Evolutionary conservation across 495 filamentous ascomycete species (phyloP).

Genomic region (Thermothielavioides terrestris): DNA sequence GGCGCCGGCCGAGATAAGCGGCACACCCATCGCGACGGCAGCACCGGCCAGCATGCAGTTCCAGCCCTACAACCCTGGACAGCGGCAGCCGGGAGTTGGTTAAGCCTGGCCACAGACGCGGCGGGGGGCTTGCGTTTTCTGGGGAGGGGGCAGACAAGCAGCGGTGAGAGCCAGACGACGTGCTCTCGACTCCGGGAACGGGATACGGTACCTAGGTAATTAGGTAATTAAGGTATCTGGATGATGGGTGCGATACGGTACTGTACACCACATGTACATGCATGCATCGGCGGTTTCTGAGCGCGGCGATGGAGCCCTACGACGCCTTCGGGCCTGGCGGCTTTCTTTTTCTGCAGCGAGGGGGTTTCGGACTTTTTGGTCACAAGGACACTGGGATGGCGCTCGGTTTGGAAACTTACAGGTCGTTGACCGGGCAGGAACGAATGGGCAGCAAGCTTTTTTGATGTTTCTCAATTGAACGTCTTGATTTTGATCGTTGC

Average conservation of each 20-base stretch:
- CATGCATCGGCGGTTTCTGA: too few species aligned
- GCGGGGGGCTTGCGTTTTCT: not conserved
- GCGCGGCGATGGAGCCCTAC: too few species aligned
- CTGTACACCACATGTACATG: too few species aligned
- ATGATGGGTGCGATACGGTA: too few species aligned
- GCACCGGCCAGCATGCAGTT: not conserved
- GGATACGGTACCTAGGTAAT: not conserved
- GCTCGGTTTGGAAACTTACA: not conserved
- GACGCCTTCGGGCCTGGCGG: too few species aligned
- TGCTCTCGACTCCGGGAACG: not conserved
- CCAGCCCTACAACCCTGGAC: not conserved
- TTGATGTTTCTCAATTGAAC: slow-evolving; percentile 5
- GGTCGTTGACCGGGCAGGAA: not conserved
- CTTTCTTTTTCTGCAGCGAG: not conserved
- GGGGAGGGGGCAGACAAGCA: not conserved
- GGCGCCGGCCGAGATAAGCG: slow-evolving; percentile 9
- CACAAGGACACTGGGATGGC: slow-evolving; percentile 2
- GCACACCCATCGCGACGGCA: not conserved
- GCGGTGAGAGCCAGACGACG: not conserved
- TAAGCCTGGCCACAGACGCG: not conserved
- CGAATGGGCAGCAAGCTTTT: not conserved
- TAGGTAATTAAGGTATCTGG: too few species aligned
- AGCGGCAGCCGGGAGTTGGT: not conserved
- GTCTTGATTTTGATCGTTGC: slow-evolving; percentile 3
- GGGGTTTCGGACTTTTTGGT: not conserved